Evolutionary conservation across 345 rosid species (phyloP), one percentile per base, ranked within the genome.

Genomic region (Boechera divaricarpa): DNA sequence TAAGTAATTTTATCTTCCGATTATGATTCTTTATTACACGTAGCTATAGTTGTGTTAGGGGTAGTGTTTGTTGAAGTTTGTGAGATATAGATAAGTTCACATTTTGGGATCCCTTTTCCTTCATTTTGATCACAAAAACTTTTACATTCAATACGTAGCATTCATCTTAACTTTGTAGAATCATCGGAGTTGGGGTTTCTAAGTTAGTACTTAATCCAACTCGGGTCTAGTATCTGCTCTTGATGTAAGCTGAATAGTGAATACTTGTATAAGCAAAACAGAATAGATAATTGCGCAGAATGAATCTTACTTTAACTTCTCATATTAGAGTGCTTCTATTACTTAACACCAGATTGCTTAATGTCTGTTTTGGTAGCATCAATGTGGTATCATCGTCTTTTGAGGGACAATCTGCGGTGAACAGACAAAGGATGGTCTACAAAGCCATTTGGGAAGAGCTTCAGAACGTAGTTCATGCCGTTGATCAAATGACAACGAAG

Each of bases 401-500:
- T 48, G 95, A 92, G 77, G 98, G 97, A 51, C 90, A 94, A 62
- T 90, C 93, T 0, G 86, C 90, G 2, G 97, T 94, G 81, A 92
- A 90, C 79, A 85, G 97, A 76, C 98, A 94, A 83, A 88, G 98
- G 80, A 94, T 94, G 97, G 98, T 94, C 29, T 94, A 92, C 69
- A 94, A 92, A 84, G 97, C 95, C 53, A 92, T 94, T 75, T 92
- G 98, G 98, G 98, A 92, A 78, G 98, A 94, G 87, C 97, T 94
- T 74, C 98, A 94, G 82, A 94, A 72, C 80, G 88, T 91, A 0
- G 97, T 94, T 67, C 98, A 94, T 70, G 98, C 94, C 6, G 97
- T 94, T 77, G 97, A 94, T 77, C 90, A 85, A 83, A 94, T 94
- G 98, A 94, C 91, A 29, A 94, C 97, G 35, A 84, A 77, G 80